A percentile compares a stretch with the other conserved stretches of the same genome.
These are phyloP conservation scores for Trametes meyenii DNA, from an alignment of 768 basidiomycete species.

Conservation along the genomic window DNA sequence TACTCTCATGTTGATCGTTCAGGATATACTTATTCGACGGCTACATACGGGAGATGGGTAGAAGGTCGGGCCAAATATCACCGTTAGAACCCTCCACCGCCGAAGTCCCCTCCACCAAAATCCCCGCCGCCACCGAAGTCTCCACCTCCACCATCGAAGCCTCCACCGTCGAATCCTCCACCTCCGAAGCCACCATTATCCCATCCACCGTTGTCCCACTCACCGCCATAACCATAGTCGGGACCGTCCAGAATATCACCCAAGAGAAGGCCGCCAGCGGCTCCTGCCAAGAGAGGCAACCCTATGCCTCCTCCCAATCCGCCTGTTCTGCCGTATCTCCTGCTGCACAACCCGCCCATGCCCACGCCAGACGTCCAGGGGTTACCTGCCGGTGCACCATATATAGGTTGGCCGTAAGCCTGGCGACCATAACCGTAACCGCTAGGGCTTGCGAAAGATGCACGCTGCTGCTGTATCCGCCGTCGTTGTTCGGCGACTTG, in stretches of 20 bases:
- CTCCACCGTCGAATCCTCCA: constrained; percentile 6
- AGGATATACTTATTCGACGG: too few species aligned
- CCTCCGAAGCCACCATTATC: constrained; percentile 26
- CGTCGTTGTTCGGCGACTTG: constrained; percentile 22
- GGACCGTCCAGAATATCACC: constrained; percentile 33
- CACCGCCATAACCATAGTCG: constrained; percentile 21
- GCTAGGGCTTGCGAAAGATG: constrained; percentile 13
- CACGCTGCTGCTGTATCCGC: constrained; percentile 21
- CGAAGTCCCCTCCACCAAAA: constrained; percentile 24
- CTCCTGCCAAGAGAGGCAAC: constrained; percentile 38
- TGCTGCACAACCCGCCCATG: background rate
- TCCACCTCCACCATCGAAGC: background rate
- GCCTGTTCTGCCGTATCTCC: constrained; percentile 5
- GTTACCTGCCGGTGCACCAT: constrained; percentile 29
- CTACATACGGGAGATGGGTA: too few species aligned
- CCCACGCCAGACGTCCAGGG: constrained; percentile 12
- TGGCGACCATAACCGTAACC: background rate
- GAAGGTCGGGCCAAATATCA: background rate
- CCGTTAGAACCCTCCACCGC: constrained; percentile 28
- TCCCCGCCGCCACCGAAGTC: constrained; percentile 2
- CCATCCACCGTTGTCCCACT: constrained; percentile 24
- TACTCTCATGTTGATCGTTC: too few species aligned
- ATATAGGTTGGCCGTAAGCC: constrained; percentile 21
- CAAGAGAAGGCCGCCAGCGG: constrained; percentile 41
- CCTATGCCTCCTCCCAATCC: constrained; percentile 35